These are phyloP conservation scores for Tetradesmus obliquus DNA, from an alignment of 139 green algal species.

Conservation along the genomic window DNA sequence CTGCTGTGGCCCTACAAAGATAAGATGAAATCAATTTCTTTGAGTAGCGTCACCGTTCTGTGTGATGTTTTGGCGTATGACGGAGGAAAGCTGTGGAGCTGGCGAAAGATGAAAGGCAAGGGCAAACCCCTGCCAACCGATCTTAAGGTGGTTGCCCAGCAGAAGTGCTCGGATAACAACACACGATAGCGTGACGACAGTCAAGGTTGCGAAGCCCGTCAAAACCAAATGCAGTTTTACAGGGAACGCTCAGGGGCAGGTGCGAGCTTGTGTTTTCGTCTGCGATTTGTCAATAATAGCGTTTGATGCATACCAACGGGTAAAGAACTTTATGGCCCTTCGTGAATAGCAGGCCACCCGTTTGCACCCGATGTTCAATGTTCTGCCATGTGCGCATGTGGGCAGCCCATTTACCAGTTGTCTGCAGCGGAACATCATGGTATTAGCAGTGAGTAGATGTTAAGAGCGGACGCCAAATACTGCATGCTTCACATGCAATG, in stretches of 20 bases:
- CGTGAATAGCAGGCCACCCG: too few species aligned
- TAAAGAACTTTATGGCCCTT: too few species aligned
- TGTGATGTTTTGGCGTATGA: not conserved
- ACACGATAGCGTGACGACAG: not conserved
- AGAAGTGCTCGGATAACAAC: not conserved
- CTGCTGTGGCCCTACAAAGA: not conserved
- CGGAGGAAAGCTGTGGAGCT: not conserved
- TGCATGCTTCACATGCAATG: not conserved
- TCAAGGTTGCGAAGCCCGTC: not conserved
- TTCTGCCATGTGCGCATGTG: too few species aligned
- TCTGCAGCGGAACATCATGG: too few species aligned
- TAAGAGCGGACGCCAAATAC: too few species aligned
- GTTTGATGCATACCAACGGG: too few species aligned
- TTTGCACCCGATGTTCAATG: too few species aligned
- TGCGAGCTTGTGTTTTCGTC: not conserved
- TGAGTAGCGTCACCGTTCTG: too few species aligned
- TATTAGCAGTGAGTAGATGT: too few species aligned
- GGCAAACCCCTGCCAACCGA: not conserved
- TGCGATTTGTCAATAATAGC: not conserved
- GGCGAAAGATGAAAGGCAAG: not conserved
- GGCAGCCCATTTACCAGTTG: too few species aligned
- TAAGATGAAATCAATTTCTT: too few species aligned
- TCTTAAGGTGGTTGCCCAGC: not conserved
- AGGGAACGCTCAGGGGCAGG: not conserved
- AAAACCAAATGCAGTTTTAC: not conserved